Evolutionary conservation across 2,329 filamentous ascomycete genomes (phyloP).

Genomic region (Neonectria faginata): DNA sequence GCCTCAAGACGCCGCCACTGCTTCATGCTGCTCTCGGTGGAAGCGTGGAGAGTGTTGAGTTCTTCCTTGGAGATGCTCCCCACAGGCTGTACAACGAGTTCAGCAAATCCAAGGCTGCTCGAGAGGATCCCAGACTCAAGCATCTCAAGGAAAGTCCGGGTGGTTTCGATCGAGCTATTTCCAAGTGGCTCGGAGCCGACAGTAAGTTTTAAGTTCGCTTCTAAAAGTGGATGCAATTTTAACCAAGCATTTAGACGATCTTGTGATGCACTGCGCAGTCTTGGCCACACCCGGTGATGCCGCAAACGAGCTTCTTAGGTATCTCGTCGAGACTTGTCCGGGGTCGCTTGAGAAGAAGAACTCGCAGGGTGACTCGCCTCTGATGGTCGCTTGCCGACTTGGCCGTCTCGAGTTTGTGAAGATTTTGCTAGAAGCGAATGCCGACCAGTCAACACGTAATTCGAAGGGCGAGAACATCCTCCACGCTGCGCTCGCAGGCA

Average conservation of each 20-base stretch:
- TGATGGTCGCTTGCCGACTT: conserved; percentile 73
- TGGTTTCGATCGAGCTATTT: conserved; percentile 73
- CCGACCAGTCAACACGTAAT: conserved; percentile 75
- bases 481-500: conserved; percentile 63
- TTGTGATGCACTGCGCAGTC: conserved; percentile 76
- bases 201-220: conserved; percentile 58
- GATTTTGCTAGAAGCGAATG: conserved; percentile 74
- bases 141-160: conserved; percentile 69
- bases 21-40: conserved; percentile 68
- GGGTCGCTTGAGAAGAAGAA: conserved; percentile 72
- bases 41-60: conserved; percentile 77
- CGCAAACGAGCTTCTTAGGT: conserved; percentile 69
- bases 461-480: conserved; percentile 73
- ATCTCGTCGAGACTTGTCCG: conserved; percentile 73
- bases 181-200: conserved; percentile 70
- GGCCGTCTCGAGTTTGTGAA: conserved; percentile 66
- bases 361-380: conserved; percentile 70
- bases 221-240: conserved; percentile 22
- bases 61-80: conserved; percentile 80
- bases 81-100: conserved; percentile 77
- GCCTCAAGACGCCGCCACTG: conserved; percentile 66
- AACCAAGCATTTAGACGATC: conserved; percentile 59
- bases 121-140: conserved; percentile 71
- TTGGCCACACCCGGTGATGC: conserved; percentile 55
- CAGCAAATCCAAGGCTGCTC: conserved; percentile 66